phyloP scores from a whole-genome alignment of 345 rosid species.

The Eucalyptus cloeziana region DNA sequence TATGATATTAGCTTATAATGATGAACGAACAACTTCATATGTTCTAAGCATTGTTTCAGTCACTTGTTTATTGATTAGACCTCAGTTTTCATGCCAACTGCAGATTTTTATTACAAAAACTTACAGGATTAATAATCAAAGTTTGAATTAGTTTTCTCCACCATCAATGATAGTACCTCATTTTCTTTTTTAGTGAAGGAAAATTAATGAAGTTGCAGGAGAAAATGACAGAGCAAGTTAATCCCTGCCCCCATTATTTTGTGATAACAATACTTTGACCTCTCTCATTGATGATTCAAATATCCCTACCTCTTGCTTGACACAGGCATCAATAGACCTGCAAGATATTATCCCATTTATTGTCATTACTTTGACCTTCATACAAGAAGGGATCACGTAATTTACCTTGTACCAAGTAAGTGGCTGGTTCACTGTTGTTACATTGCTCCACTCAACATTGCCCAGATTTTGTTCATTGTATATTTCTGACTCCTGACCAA shows the following conservation, averaged over 20 bases:
- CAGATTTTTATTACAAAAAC: background rate
- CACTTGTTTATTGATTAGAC: background rate
- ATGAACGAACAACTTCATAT: too few species aligned
- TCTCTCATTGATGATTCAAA: background rate
- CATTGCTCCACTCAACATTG: conserved; percentile 36
- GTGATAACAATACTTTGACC: background rate
- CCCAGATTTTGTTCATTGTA: conserved; percentile 12
- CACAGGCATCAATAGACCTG: background rate
- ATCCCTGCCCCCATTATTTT: background rate
- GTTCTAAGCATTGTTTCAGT: background rate
- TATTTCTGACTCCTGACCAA: conserved; percentile 53
- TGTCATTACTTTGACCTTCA: too few species aligned
- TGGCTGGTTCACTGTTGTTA: conserved; percentile 17
- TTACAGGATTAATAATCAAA: background rate
- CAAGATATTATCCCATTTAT: background rate
- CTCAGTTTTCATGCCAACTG: background rate
- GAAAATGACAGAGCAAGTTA: background rate
- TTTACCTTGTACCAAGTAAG: conserved; percentile 84
- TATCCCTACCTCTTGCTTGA: background rate
- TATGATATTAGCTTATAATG: too few species aligned
- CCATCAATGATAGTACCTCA: background rate
- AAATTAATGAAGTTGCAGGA: background rate
- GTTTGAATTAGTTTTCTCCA: background rate
- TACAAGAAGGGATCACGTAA: background rate
- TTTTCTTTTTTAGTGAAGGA: background rate